These are phyloP conservation scores for Chaetoscypha palmicola DNA, from an alignment of 2,329 filamentous ascomycete genomes.

Conservation along the genomic window DNA sequence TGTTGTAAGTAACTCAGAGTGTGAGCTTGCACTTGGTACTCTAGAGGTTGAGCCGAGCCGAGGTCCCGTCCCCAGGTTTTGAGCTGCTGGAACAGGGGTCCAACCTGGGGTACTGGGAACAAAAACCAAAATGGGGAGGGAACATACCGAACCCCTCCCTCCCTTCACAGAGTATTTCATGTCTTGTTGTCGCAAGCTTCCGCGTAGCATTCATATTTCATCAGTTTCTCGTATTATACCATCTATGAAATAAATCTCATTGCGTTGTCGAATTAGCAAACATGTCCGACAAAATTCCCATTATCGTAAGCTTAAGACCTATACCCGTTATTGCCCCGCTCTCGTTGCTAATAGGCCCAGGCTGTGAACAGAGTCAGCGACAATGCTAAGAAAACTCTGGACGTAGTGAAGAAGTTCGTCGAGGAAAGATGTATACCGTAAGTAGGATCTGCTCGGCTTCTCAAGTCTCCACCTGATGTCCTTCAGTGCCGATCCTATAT, in stretches of 20 bases:
- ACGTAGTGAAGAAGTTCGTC: conserved; percentile 90
- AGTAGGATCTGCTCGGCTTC: no score
- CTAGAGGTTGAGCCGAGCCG: no score
- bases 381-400: conserved; percentile 73
- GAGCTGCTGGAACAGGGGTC: background rate
- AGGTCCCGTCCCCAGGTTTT: no score
- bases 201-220: background rate
- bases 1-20: no score
- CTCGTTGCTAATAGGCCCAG: conserved; percentile 19
- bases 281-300: conserved; percentile 42
- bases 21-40: no score
- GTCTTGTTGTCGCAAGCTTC: background rate
- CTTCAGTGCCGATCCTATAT: conserved; percentile 66
- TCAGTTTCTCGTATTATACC: no score
- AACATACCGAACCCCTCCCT: background rate
- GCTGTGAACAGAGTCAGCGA: conserved; percentile 60
- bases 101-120: background rate
- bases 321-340: conserved; percentile 7
- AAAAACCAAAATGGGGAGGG: background rate
- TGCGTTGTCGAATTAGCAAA: conserved; percentile 13
- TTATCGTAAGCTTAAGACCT: conserved; percentile 35
- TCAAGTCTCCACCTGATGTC: no score
- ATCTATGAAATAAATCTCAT: no score
- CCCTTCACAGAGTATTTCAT: background rate
- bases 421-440: conserved; percentile 88